A percentile compares a stretch with the other conserved stretches of the same genome.
Evolutionary conservation across 805 yeast genomes (phyloP).

Genomic region (Ascoidea rubescens): DNA sequence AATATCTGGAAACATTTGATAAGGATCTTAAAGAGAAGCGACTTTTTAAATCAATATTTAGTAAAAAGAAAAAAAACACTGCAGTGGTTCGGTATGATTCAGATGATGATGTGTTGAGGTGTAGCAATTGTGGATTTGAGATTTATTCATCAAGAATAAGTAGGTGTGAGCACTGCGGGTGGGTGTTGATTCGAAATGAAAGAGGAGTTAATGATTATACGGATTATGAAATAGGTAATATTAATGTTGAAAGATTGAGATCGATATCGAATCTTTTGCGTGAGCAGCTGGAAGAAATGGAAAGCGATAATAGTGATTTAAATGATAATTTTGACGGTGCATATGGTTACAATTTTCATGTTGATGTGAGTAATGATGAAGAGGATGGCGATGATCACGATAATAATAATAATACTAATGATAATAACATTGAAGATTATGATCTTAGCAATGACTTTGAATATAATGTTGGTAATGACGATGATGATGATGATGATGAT

Average conservation of each 20-base stretch:
- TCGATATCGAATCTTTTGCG: neutral
- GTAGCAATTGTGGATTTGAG: constrained; percentile 50
- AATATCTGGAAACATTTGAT: neutral
- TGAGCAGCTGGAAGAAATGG: neutral
- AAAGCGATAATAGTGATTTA: neutral
- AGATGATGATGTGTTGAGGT: constrained; percentile 44
- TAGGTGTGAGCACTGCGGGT: no score
- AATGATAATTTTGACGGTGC: neutral
- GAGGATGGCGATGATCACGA: neutral
- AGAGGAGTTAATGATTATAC: constrained; percentile 38
- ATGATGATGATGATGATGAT: neutral
- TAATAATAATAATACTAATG: neutral
- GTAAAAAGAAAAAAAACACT: neutral
- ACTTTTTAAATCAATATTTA: no score
- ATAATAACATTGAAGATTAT: neutral
- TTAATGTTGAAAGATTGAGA: neutral
- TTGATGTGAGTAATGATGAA: neutral
- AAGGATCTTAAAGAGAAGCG: neutral
- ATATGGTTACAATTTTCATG: neutral
- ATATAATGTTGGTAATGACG: neutral
- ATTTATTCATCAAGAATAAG: constrained; percentile 15
- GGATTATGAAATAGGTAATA: constrained; percentile 20
- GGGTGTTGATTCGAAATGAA: constrained; percentile 11
- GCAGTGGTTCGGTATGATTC: constrained; percentile 20
- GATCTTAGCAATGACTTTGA: neutral